A percentile compares a stretch with the other conserved stretches of the same genome.
Conservation (phyloP, 352 stramenopile species). For the Phytopythium aichiense region DNA sequence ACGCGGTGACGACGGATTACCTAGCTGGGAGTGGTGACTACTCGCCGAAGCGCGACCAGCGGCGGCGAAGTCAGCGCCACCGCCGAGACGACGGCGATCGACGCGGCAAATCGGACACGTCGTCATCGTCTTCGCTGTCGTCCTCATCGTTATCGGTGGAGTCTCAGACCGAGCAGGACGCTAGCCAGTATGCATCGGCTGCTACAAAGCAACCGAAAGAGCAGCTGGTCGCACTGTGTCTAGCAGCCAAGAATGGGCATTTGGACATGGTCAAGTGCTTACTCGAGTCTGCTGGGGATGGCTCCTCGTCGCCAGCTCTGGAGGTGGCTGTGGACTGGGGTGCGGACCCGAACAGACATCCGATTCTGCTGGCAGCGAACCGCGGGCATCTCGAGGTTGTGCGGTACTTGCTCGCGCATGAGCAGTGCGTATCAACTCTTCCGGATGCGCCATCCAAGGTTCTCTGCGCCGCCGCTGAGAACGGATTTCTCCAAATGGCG, state of each 20-base stretch:
- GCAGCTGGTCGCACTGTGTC: slow-evolving; percentile 32
- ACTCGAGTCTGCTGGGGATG: slow-evolving; percentile 9
- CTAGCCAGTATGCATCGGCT: slow-evolving; percentile 7
- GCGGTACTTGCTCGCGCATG: slow-evolving; percentile 32
- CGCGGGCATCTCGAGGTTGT: slow-evolving; percentile 44
- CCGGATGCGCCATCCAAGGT: slow-evolving; percentile 33
- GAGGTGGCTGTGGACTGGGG: slow-evolving; percentile 9
- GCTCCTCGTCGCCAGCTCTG: not conserved
- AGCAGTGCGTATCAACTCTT: slow-evolving; percentile 30
- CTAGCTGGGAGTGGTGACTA: slow-evolving; percentile 9
- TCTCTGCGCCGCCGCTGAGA: slow-evolving; percentile 37
- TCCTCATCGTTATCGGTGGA: slow-evolving; percentile 16
- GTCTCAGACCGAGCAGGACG: slow-evolving; percentile 14
- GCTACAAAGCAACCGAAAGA: slow-evolving; percentile 22
- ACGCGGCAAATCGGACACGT: slow-evolving; percentile 9
- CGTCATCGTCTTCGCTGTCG: slow-evolving; percentile 6
- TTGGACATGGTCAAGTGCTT: slow-evolving; percentile 51
- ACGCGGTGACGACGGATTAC: slow-evolving; percentile 55
- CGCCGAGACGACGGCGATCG: slow-evolving; percentile 12
- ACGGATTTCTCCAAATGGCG: slow-evolving; percentile 47
- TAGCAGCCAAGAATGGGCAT: slow-evolving; percentile 49
- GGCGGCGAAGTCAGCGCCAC: not conserved
- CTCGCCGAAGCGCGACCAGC: slow-evolving; percentile 7
- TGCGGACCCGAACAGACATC: slow-evolving; percentile 25
- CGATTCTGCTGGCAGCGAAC: slow-evolving; percentile 37